Percentiles rank a stretch among this genome's conserved stretches.
Conservation (phyloP, 192 early-diverging fungal genomes). For the Geranomyces variabilis region DNA sequence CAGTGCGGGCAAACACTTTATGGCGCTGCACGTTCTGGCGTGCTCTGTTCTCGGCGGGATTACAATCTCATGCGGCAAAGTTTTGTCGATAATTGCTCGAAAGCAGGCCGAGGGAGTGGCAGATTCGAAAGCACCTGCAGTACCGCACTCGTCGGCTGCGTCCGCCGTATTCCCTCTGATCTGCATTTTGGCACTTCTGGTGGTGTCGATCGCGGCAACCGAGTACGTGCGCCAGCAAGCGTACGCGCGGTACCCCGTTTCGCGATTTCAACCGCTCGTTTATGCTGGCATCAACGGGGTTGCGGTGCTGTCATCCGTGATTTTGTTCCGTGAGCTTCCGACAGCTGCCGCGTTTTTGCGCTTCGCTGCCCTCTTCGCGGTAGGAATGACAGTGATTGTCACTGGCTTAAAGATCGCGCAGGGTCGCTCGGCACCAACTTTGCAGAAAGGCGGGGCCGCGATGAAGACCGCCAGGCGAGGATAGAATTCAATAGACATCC, state of each 20-base stretch:
- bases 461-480: neutral
- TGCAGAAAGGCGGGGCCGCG: neutral
- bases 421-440: neutral
- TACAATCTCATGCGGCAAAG: slow-evolving; percentile 34
- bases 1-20: neutral
- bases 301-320: slow-evolving; percentile 24
- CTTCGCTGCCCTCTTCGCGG: slow-evolving; percentile 25
- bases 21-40: slow-evolving; percentile 22
- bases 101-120: slow-evolving; percentile 16
- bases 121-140: neutral
- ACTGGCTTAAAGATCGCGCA: slow-evolving; percentile 17
- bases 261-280: slow-evolving; percentile 39
- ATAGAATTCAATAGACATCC: too few species aligned
- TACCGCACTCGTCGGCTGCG: slow-evolving; percentile 4
- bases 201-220: neutral
- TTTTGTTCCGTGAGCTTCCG: slow-evolving; percentile 37
- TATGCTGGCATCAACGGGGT: slow-evolving; percentile 42
- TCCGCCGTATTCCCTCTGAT: slow-evolving; percentile 29
- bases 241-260: slow-evolving; percentile 29
- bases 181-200: slow-evolving; percentile 15
- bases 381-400: slow-evolving; percentile 33
- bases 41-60: slow-evolving; percentile 41
- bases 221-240: slow-evolving; percentile 45
- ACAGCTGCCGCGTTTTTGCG: slow-evolving; percentile 11
- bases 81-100: slow-evolving; percentile 25